phyloP scores from a whole-genome alignment of 768 basidiomycete genomes.

The Mycena floridula region DNA sequence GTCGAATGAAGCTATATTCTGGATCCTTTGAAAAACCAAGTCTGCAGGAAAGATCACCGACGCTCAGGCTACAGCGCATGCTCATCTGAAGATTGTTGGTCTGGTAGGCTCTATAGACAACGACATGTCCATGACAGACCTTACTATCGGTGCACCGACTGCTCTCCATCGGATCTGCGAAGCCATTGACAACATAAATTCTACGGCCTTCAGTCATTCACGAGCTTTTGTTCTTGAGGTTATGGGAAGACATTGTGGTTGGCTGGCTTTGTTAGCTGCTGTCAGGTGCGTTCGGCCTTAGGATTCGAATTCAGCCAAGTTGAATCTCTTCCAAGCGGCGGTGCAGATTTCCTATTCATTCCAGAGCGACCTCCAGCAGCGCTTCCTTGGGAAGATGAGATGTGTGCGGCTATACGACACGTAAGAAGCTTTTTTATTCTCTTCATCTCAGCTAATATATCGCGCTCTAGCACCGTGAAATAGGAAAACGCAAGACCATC shows the following conservation, averaged over 20 bases:
- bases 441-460: background rate
- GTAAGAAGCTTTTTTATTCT: constrained; percentile 30
- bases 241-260: constrained; percentile 99
- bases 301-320: background rate
- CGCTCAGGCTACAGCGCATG: constrained; percentile 62
- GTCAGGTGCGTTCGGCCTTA: constrained; percentile 54
- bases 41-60: constrained; percentile 63
- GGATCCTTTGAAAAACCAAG: no score
- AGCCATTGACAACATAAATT: constrained; percentile 96
- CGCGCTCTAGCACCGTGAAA: constrained; percentile 68
- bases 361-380: constrained; percentile 82
- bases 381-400: constrained; percentile 84
- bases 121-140: constrained; percentile 96
- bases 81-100: constrained; percentile 94
- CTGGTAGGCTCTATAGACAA: constrained; percentile 99
- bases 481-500: constrained; percentile 97
- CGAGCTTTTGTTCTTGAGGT: constrained; percentile 98
- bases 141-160: constrained; percentile 95
- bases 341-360: constrained; percentile 97
- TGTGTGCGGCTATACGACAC: constrained; percentile 79
- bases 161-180: constrained; percentile 97
- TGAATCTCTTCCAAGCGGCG: constrained; percentile 42
- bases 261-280: constrained; percentile 91
- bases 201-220: constrained; percentile 92
- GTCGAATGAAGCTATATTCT: no score